Base-by-base conservation (phyloP, 176 grass and related monocot species). In the Musa itinerans region DNA sequence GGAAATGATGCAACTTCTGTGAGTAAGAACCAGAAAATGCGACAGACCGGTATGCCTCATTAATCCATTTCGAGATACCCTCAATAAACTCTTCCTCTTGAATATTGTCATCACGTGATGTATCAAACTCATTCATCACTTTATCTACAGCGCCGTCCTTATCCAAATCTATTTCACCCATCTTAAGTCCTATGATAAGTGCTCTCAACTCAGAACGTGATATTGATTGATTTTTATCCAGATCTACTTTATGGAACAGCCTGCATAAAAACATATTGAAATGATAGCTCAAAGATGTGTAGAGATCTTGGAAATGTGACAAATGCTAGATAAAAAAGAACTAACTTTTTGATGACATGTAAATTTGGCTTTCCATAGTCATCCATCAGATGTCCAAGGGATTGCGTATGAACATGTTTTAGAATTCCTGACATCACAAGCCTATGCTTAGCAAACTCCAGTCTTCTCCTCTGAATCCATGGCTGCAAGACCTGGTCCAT, bases 381-480 rank as follows among this genome's bases (percentile, higher is more conserved):
- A 8, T 86, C 49, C 77, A 92, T 81, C 51, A 99, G 81, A 0
- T 64, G 78, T 11, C 88, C 95, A 7, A 99, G 73, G 6, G 84
- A 12, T 82, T 71, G 25, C 67, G 2, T 86, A 22, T 86, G 86
- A 67, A 69, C 88, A 53, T 88, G 82, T 80, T 20, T 86, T 54
- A 99, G 77, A 77, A 99, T 89, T 80, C 95, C 95, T 70, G 95
- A 94, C 74, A 99, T 99, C 73, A 99, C 82, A 89, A 94, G 95
- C 68, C 88, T 99, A 81, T 87, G 90, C 75, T 99, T 99, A 16
- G 80, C 95, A 14, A 86, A 99, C 51, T 91, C 95, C 11, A 94
- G 81, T 71, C 83, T 89, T 84, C 95, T 91, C 86, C 76, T 84
- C 72, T 99, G 95, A 76, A 99, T 83, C 95, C 88, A 93, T 78